phyloP scores from a whole-genome alignment of 306 rosid species.

The Calophaca sinica region DNA sequence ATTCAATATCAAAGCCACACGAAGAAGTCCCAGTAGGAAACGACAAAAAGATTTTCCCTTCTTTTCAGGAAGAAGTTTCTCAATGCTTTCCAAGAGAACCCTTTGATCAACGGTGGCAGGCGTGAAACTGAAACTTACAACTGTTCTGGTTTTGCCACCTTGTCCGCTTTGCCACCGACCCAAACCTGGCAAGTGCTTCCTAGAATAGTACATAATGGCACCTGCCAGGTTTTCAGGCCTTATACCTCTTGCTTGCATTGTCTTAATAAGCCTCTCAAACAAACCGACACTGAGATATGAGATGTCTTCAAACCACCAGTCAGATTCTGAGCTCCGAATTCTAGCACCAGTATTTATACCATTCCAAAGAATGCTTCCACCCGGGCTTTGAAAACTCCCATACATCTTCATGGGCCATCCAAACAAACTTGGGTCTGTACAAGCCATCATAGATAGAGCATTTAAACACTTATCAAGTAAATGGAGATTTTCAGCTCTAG shows the following conservation, averaged over 20 bases:
- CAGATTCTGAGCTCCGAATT: conserved; percentile 87
- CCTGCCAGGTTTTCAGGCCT: conserved; percentile 83
- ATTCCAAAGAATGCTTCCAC: conserved; percentile 97
- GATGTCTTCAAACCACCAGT: conserved; percentile 99
- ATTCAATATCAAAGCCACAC: conserved; percentile 83
- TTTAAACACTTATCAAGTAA: conserved; percentile 73
- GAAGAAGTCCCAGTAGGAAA: conserved; percentile 88
- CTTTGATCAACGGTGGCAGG: conserved; percentile 82
- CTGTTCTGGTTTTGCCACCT: conserved; percentile 67
- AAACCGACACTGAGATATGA: conserved; percentile 76
- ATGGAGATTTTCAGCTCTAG: conserved; percentile 73
- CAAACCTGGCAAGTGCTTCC: conserved; percentile 90
- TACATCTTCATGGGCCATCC: conserved; percentile 99
- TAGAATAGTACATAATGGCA: conserved; percentile 82
- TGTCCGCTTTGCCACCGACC: conserved; percentile 89
- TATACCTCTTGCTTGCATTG: conserved; percentile 83
- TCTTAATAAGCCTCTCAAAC: conserved; percentile 86
- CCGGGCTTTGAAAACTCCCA: conserved; percentile 98
- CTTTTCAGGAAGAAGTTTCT: conserved; percentile 86
- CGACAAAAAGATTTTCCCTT: conserved; percentile 85
- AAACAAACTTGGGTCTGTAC: conserved; percentile 94
- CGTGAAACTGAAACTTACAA: conserved; percentile 78
- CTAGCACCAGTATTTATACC: conserved; percentile 96
- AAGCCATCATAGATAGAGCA: conserved; percentile 88
- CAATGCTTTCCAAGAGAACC: conserved; percentile 75